Evolutionary conservation across 345 rosid genomes (phyloP).

Genomic region (Durio zibethinus): DNA sequence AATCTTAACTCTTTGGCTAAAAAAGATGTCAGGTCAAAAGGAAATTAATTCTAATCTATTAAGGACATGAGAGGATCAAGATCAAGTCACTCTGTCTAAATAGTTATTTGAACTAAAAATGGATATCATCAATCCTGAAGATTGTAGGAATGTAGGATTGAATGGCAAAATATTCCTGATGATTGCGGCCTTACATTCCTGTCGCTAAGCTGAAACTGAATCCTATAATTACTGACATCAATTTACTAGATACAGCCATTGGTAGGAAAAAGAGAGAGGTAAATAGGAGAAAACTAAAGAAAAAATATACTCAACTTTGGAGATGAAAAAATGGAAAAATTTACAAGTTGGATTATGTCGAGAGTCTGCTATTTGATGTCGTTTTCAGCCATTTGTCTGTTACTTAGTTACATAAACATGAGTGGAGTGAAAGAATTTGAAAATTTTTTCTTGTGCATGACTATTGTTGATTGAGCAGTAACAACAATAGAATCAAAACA

Average conservation of each 20-base stretch:
- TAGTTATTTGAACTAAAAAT: background rate
- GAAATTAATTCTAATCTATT: background rate
- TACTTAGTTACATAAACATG: too few relatives aligned
- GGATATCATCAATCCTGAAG: background rate
- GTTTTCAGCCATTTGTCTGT: background rate
- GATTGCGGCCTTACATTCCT: background rate
- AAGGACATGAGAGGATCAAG: background rate
- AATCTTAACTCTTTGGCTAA: background rate
- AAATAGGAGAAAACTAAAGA: too few relatives aligned
- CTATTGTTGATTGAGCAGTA: too few relatives aligned
- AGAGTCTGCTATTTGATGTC: background rate
- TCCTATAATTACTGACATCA: background rate
- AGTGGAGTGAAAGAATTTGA: too few relatives aligned
- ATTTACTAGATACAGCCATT: background rate
- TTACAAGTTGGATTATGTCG: background rate
- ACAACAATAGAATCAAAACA: too few relatives aligned
- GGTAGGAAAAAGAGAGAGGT: background rate
- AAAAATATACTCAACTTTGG: background rate
- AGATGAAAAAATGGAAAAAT: background rate
- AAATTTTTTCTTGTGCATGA: too few relatives aligned
- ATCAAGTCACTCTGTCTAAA: background rate
- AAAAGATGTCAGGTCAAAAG: background rate
- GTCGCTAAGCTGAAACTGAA: background rate
- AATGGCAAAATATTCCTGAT: background rate
- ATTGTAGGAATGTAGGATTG: background rate